A percentile compares a stretch with the other conserved stretches of the same genome.
These are phyloP conservation scores for Ascochyta lentis DNA, from an alignment of 2,329 filamentous ascomycete species.

Conservation along the genomic window DNA sequence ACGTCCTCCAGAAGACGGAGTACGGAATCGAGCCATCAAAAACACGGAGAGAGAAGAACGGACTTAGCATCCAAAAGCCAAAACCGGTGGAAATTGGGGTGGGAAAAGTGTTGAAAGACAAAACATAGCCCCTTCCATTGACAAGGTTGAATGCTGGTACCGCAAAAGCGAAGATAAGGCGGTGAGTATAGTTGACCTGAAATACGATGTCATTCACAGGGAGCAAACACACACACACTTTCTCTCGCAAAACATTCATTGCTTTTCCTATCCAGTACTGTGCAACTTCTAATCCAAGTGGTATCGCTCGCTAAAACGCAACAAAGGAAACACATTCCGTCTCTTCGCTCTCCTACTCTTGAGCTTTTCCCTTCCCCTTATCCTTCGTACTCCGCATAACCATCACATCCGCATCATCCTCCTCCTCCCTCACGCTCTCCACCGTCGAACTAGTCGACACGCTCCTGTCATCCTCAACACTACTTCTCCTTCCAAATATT, in stretches of 20 bases:
- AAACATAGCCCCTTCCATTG: no score
- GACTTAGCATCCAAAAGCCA: no score
- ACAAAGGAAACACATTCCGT: background rate
- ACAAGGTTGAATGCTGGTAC: no score
- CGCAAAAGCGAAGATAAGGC: no score
- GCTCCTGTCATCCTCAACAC: slow-evolving; percentile 14
- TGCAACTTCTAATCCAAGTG: background rate
- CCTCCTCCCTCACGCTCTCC: slow-evolving; percentile 15
- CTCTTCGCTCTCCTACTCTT: background rate
- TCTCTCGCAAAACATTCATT: background rate
- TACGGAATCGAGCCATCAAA: no score
- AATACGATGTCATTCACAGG: background rate
- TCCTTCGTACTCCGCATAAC: slow-evolving; percentile 8
- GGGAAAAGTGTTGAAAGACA: no score
- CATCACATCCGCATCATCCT: slow-evolving; percentile 9
- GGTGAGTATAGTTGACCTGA: no score
- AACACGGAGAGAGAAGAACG: no score
- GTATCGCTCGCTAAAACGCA: background rate
- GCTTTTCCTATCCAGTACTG: background rate
- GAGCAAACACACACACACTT: background rate
- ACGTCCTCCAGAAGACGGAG: no score
- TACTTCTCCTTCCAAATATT: slow-evolving; percentile 11
- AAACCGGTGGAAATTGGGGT: no score
- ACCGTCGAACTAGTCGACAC: slow-evolving; percentile 6
- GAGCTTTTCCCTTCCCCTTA: slow-evolving; percentile 10